A percentile compares a stretch with the other conserved stretches of the same genome.
Conservation (phyloP, 495 filamentous ascomycete genomes). For the Cenococcum geophilum region DNA sequence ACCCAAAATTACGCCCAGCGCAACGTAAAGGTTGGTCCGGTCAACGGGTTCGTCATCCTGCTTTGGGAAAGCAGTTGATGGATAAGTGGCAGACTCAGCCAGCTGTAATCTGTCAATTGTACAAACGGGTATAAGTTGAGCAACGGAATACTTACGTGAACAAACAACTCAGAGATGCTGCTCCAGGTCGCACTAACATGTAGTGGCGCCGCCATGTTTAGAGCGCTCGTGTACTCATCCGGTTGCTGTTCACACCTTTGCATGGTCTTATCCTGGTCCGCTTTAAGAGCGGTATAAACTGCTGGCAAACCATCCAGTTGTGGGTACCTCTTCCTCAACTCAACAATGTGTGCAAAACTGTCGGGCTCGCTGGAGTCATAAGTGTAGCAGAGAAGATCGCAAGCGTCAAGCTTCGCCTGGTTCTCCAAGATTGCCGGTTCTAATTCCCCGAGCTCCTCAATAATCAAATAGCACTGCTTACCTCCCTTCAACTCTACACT, state of each 20-base stretch:
- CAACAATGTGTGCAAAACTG: conserved; percentile 84
- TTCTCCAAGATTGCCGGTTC: conserved; percentile 93
- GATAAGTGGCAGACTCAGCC: conserved; percentile 86
- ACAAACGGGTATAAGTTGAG: neutral
- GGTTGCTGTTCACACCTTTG: conserved; percentile 88
- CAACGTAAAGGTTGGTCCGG: conserved; percentile 77
- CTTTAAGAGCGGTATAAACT: conserved; percentile 87
- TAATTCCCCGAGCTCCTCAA: conserved; percentile 91
- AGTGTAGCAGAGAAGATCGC: conserved; percentile 88
- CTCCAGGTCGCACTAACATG: conserved; percentile 93
- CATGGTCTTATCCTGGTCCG: conserved; percentile 87
- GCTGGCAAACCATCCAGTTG: conserved; percentile 81
- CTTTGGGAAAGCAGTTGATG: conserved; percentile 79
- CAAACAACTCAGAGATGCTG: conserved; percentile 86
- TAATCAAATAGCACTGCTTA: conserved; percentile 92
- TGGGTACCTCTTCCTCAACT: conserved; percentile 66
- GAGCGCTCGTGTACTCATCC: conserved; percentile 75
- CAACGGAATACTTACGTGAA: conserved; percentile 42
- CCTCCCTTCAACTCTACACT: conserved; percentile 93
- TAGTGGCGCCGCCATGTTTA: conserved; percentile 78
- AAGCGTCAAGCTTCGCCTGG: conserved; percentile 80
- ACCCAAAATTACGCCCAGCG: conserved; percentile 71
- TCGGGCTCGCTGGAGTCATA: conserved; percentile 96
- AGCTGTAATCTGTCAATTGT: conserved; percentile 40
- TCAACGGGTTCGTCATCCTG: conserved; percentile 76